Evolutionary conservation across 2,329 filamentous ascomycete genomes (phyloP).

Genomic region (Fusarium newnesense): DNA sequence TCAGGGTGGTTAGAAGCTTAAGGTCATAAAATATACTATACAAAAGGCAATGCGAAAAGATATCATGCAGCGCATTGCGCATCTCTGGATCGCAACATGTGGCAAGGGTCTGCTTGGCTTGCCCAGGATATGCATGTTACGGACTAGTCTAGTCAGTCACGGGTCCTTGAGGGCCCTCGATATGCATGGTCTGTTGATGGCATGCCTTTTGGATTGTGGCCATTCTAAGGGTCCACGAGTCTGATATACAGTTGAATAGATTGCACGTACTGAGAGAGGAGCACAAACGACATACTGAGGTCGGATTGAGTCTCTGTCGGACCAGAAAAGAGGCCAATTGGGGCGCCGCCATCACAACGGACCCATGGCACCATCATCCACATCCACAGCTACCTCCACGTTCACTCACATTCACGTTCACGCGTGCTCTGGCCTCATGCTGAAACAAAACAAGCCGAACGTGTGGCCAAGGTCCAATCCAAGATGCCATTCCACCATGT

Average conservation of each 20-base stretch:
- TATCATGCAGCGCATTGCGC: slow-evolving; percentile 27
- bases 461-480: slow-evolving; percentile 41
- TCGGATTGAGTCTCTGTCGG: slow-evolving; percentile 1
- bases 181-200: slow-evolving; percentile 38
- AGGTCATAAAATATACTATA: not conserved
- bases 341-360: slow-evolving; percentile 7
- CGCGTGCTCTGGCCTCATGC: slow-evolving; percentile 36
- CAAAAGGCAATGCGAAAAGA: not conserved
- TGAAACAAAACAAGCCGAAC: slow-evolving; percentile 44
- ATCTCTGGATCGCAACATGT: slow-evolving; percentile 38
- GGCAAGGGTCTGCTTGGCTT: slow-evolving; percentile 38
- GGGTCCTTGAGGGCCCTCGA: slow-evolving; percentile 20
- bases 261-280: slow-evolving; percentile 9
- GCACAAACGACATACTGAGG: not conserved
- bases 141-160: slow-evolving; percentile 36
- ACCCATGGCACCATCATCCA: slow-evolving; percentile 24
- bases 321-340: slow-evolving; percentile 6
- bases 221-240: slow-evolving; percentile 34
- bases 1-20: not conserved
- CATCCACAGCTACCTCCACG: slow-evolving; percentile 2
- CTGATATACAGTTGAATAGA: slow-evolving; percentile 4
- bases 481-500: slow-evolving; percentile 24
- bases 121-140: slow-evolving; percentile 30
- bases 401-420: slow-evolving; percentile 20
- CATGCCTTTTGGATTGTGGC: slow-evolving; percentile 27